A percentile compares a stretch with the other conserved stretches of the same genome.
Evolutionary conservation across 192 early-diverging fungal genomes (phyloP).

Genomic region (Backusella liffmaniae): DNA sequence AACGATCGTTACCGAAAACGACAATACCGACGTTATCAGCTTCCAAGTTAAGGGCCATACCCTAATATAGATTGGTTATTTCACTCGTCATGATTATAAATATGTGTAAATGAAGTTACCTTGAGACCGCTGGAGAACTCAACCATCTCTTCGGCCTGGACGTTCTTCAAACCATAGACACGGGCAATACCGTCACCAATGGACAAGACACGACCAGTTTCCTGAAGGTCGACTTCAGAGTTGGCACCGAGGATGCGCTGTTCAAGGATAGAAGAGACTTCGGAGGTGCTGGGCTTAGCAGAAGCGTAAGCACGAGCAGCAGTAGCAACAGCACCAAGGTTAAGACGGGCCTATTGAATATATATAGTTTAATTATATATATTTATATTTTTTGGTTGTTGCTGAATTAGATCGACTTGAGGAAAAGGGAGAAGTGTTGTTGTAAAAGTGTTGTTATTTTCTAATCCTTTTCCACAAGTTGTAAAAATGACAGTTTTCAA

Average conservation of each 20-base stretch:
- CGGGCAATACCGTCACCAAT: slow-evolving; percentile 99
- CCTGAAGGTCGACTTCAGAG: slow-evolving; percentile 86
- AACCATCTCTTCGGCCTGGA: slow-evolving; percentile 99
- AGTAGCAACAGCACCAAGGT: slow-evolving; percentile 52
- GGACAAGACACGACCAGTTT: slow-evolving; percentile 98
- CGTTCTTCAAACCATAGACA: slow-evolving; percentile 98
- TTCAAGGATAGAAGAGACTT: slow-evolving; percentile 98
- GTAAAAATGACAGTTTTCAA: neutral
- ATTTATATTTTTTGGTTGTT: neutral
- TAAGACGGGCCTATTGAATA: slow-evolving; percentile 45
- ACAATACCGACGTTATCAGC: slow-evolving; percentile 99
- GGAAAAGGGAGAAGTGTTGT: neutral
- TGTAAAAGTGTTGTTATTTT: neutral
- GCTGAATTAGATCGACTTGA: slow-evolving; percentile 5
- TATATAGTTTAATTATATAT: neutral
- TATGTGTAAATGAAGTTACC: slow-evolving; percentile 44
- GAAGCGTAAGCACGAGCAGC: slow-evolving; percentile 55
- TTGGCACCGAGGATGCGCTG: slow-evolving; percentile 90
- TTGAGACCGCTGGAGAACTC: slow-evolving; percentile 99
- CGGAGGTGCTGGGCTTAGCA: slow-evolving; percentile 76
- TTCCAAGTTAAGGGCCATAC: slow-evolving; percentile 99
- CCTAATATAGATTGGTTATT: slow-evolving; percentile 49
- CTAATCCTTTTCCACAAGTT: neutral
- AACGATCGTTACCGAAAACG: slow-evolving; percentile 99
- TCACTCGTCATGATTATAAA: neutral